Percentiles rank a stretch among this genome's conserved stretches.
These are phyloP conservation scores for Toxoplasma gondii DNA, from an alignment of 169 alveolate species.

Conservation along the genomic window DNA sequence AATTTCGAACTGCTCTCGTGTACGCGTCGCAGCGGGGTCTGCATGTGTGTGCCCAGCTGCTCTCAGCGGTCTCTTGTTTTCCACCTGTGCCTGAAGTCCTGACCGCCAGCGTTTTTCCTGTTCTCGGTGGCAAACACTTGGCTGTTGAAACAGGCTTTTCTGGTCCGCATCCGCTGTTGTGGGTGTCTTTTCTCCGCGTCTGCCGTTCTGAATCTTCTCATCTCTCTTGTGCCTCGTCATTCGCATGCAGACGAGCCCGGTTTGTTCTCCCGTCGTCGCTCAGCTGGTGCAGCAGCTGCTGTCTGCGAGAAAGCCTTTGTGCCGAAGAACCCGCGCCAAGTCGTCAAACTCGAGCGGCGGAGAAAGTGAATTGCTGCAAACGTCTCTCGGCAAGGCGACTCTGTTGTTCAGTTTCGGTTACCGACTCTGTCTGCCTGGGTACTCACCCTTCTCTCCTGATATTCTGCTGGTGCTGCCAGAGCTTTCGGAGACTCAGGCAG, in stretches of 20 bases:
- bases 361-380: neutral
- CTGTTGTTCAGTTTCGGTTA: neutral
- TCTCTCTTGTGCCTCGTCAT: neutral
- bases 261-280: conserved; percentile 21
- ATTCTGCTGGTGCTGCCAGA: neutral
- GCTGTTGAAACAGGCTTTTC: too few species aligned
- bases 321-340: neutral
- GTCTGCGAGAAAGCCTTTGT: neutral
- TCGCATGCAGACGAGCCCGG: neutral
- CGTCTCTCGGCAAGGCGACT: neutral
- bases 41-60: too few species aligned
- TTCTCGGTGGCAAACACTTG: too few species aligned
- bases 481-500: neutral
- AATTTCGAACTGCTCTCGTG: too few species aligned
- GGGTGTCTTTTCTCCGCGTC: too few species aligned
- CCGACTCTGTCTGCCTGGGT: neutral
- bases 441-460: neutral
- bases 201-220: too few species aligned
- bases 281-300: conserved; percentile 13
- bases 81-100: too few species aligned
- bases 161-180: too few species aligned
- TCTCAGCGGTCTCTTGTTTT: too few species aligned
- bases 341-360: neutral
- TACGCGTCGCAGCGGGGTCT: too few species aligned
- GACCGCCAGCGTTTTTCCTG: too few species aligned